Percentiles rank a stretch among this genome's conserved stretches.
phyloP scores from a whole-genome alignment of 768 basidiomycete genomes.

The Agrocybe pediades region DNA sequence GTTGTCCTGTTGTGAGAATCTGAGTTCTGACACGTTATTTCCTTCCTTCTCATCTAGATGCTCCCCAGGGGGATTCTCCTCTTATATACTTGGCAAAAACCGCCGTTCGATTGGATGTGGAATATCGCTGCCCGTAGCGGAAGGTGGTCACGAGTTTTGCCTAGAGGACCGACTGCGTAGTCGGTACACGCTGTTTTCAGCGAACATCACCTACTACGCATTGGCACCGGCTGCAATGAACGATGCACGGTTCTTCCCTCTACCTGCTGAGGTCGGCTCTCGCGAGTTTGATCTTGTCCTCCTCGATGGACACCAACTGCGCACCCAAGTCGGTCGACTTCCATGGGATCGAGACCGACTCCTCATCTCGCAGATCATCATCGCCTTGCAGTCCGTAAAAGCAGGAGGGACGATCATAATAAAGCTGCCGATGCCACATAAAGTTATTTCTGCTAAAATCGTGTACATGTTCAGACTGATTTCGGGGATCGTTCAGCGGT shows the following conservation, averaged over 20 bases:
- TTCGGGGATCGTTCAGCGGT: neutral
- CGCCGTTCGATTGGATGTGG: neutral
- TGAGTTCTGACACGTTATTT: neutral
- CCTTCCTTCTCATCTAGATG: conserved; percentile 2
- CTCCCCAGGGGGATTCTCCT: conserved; percentile 10
- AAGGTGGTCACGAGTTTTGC: conserved; percentile 2
- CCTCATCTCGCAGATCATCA: conserved; percentile 8
- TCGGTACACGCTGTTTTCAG: neutral
- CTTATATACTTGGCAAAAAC: conserved; percentile 4
- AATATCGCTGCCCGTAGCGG: conserved; percentile 1
- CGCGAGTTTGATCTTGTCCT: neutral
- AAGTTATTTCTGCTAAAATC: neutral
- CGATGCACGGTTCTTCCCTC: neutral
- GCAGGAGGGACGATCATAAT: conserved; percentile 5
- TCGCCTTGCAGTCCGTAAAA: conserved; percentile 2
- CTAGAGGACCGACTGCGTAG: neutral
- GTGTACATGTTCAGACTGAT: neutral
- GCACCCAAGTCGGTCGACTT: neutral
- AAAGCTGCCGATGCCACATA: conserved; percentile 6
- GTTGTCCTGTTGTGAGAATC: neutral
- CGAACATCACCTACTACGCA: conserved; percentile 6
- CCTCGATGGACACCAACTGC: conserved; percentile 9
- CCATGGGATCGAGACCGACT: conserved; percentile 8
- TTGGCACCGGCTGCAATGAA: neutral
- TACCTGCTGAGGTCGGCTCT: neutral